A percentile compares a stretch with the other conserved stretches of the same genome.
Evolutionary conservation across 1,139 yeast genomes (phyloP).

Genomic region (Candida pseudocylindracea): DNA sequence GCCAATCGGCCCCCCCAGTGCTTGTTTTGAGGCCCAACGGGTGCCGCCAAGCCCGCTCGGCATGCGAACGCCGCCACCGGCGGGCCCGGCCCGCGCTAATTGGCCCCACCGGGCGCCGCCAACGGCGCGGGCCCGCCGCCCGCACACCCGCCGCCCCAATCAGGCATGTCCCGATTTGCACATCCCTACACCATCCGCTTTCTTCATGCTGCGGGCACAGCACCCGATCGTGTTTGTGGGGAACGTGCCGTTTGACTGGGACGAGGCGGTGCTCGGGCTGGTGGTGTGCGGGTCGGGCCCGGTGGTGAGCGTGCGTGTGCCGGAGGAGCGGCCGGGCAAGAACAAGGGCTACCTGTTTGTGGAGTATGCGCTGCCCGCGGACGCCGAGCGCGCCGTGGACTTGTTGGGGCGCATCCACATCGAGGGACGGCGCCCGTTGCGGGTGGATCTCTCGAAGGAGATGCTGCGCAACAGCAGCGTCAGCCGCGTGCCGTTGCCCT

Average conservation of each 20-base stretch:
- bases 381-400: constrained; percentile 25
- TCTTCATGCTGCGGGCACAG: no score
- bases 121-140: no score
- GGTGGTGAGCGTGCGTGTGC: constrained; percentile 37
- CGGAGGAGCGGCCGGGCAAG: constrained; percentile 38
- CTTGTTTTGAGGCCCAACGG: no score
- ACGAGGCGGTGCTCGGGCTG: constrained; percentile 25
- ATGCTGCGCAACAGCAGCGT: constrained; percentile 14
- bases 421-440: constrained; percentile 15
- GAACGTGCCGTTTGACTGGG: constrained; percentile 44
- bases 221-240: constrained; percentile 18
- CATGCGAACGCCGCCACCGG: no score
- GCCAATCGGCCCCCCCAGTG: no score
- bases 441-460: constrained; percentile 42
- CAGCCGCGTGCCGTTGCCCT: constrained; percentile 7
- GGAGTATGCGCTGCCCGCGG: constrained; percentile 27
- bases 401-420: constrained; percentile 21
- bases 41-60: no score
- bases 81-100: no score
- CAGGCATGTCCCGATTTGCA: no score
- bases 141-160: no score
- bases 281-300: constrained; percentile 47
- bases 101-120: no score
- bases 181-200: no score
- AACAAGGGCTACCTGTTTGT: constrained; percentile 45